Evolutionary conservation across 345 rosid species (phyloP).

Genomic region (Atalantia buxifolia): DNA sequence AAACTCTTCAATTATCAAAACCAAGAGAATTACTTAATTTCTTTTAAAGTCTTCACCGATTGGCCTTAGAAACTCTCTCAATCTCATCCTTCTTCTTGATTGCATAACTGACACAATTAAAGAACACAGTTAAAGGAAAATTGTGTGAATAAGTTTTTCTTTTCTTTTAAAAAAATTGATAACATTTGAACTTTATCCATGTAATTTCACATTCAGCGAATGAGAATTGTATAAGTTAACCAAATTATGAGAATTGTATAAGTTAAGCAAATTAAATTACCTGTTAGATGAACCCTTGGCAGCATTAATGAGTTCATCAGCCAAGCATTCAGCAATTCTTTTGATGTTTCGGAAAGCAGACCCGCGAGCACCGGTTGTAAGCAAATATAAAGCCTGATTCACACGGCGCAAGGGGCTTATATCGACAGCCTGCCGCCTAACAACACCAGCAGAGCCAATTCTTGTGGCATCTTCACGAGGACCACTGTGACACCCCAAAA

Average conservation of each 20-base stretch:
- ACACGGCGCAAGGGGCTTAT: constrained; percentile 90
- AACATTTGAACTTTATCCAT: too few species aligned
- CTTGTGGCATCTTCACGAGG: constrained; percentile 97
- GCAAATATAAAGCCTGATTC: constrained; percentile 79
- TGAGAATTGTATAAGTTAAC: too few species aligned
- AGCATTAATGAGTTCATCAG: too few species aligned
- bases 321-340: constrained; percentile 90
- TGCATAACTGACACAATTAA: constrained; percentile 51
- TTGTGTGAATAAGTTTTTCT: too few species aligned
- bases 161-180: too few species aligned
- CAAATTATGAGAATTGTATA: too few species aligned
- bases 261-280: constrained; percentile 21
- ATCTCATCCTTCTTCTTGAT: constrained; percentile 97
- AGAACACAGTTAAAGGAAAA: too few species aligned
- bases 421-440: constrained; percentile 97
- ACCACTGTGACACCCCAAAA: too few species aligned
- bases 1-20: too few species aligned
- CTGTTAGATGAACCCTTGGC: constrained; percentile 98
- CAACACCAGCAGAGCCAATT: constrained; percentile 98
- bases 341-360: constrained; percentile 91
- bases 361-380: constrained; percentile 96
- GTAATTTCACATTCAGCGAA: too few species aligned
- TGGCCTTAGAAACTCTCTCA: constrained; percentile 99
- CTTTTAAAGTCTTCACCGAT: constrained; percentile 69
- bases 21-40: too few species aligned